phyloP scores from a whole-genome alignment of 2,329 filamentous ascomycete genomes.

The Fusarium circinatum region DNA sequence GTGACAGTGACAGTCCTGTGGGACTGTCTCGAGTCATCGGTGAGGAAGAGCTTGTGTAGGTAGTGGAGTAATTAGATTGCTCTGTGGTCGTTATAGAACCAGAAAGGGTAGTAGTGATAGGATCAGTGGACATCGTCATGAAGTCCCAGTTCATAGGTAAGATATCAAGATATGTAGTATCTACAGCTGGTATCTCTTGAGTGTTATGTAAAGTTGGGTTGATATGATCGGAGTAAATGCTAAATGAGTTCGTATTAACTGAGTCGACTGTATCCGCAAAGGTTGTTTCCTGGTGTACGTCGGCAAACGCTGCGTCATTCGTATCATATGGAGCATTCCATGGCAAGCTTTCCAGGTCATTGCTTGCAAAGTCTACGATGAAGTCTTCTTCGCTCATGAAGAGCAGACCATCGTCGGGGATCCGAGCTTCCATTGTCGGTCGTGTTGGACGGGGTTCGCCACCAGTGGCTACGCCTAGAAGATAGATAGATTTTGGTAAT shows the following conservation, averaged over 20 bases:
- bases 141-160: neutral
- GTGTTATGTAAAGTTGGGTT: neutral
- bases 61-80: neutral
- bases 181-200: neutral
- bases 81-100: neutral
- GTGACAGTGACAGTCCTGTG: neutral
- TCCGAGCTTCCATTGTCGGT: neutral
- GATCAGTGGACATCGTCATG: neutral
- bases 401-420: neutral
- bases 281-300: neutral
- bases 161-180: neutral
- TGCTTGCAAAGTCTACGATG: neutral
- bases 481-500: neutral
- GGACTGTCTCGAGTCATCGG: neutral
- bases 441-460: neutral
- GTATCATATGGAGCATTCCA: neutral
- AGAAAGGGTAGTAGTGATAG: neutral
- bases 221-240: neutral
- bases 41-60: neutral
- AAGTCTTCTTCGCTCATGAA: neutral
- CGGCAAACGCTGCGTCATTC: constrained; percentile 26
- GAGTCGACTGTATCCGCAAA: neutral
- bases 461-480: neutral
- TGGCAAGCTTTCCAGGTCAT: neutral
- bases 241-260: neutral